Evolutionary conservation across 2,329 filamentous ascomycete species (phyloP).

Genomic region (Chaetomiaceae sp.): DNA sequence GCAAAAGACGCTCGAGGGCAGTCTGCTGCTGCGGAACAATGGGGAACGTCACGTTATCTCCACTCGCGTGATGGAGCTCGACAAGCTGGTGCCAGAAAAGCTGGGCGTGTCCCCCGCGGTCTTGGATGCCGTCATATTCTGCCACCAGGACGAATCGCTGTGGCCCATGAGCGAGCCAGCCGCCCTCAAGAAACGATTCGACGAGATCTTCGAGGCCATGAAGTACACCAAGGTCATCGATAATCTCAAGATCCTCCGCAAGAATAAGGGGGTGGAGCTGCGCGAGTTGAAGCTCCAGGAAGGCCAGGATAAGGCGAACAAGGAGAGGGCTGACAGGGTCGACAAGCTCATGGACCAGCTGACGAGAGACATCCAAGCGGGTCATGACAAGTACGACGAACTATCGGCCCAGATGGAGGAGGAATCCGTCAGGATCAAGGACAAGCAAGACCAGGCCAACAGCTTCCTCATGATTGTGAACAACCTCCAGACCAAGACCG

Average conservation of each 20-base stretch:
- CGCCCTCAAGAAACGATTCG: slow-evolving; percentile 86
- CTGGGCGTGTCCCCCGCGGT: slow-evolving; percentile 87
- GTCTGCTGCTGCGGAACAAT: slow-evolving; percentile 68
- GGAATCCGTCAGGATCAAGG: slow-evolving; percentile 44
- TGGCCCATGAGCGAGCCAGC: slow-evolving; percentile 92
- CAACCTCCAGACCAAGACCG: slow-evolving; percentile 68
- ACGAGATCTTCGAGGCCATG: slow-evolving; percentile 94
- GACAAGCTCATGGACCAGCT: slow-evolving; percentile 62
- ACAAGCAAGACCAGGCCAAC: slow-evolving; percentile 68
- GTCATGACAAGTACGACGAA: slow-evolving; percentile 53
- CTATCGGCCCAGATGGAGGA: slow-evolving; percentile 58
- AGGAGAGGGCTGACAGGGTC: slow-evolving; percentile 72
- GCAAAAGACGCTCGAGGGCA: slow-evolving; percentile 80
- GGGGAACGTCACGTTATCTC: slow-evolving; percentile 78
- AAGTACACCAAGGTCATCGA: slow-evolving; percentile 98
- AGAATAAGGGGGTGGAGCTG: slow-evolving; percentile 74
- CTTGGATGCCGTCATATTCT: slow-evolving; percentile 94
- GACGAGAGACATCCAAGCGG: slow-evolving; percentile 54
- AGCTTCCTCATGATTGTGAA: slow-evolving; percentile 71
- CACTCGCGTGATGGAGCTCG: slow-evolving; percentile 73
- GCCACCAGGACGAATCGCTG: slow-evolving; percentile 94
- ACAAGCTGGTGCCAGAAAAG: slow-evolving; percentile 76
- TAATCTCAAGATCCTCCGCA: slow-evolving; percentile 81
- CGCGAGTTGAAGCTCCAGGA: slow-evolving; percentile 69
- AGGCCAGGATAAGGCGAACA: slow-evolving; percentile 72